Base-by-base conservation (phyloP, 768 basidiomycete genomes). In the Boletus eberwhitei region DNA sequence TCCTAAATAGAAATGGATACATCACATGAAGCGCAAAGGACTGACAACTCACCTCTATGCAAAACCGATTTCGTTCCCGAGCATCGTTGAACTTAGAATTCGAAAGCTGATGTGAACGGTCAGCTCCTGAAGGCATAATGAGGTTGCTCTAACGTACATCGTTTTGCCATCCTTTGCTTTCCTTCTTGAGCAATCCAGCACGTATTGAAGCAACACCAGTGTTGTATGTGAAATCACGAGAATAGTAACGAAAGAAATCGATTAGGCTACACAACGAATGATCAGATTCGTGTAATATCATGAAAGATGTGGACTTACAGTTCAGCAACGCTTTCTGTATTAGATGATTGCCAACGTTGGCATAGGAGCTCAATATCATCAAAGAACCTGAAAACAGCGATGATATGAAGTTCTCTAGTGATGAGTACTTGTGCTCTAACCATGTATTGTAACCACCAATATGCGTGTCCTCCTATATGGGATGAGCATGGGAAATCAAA, bases 241-340 rank as follows among this genome's bases (percentile, higher is more conserved):
- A 87, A 75, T 88, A 99, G 71, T 93, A 98, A 63, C 89, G 88
- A 81, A 96, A 99, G 73, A 99, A 98, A 71, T 98, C 96, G 67
- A 97, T 92, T 72, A 99, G 76, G 66, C 94, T 97, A 36, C 24
- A 56, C n/a, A 61, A 37, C 51, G 9, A 32, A 31, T 34, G 45
- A 41, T 65, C 59, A 57, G 54, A 13, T 36, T 31, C 14, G 26
- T 32, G 24, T 35, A 36, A 41, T 32, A 40, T 14, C 17, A 50
- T 8, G 48, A 44, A 46, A 36, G 16, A 35, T 17, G 22, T 38
- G 41, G 35, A 78, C 87, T 58, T 64, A 93, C 92, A 99, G 75
- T 71, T 98, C 93, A 57, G 93, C 96, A 52, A 98, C 91, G 59
- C 81, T 87, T 63, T 99, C 94, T 50, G 81, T 83, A 71, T 98